Evolutionary conservation across 345 rosid species (phyloP).

Genomic region (Lumnitzera littorea): DNA sequence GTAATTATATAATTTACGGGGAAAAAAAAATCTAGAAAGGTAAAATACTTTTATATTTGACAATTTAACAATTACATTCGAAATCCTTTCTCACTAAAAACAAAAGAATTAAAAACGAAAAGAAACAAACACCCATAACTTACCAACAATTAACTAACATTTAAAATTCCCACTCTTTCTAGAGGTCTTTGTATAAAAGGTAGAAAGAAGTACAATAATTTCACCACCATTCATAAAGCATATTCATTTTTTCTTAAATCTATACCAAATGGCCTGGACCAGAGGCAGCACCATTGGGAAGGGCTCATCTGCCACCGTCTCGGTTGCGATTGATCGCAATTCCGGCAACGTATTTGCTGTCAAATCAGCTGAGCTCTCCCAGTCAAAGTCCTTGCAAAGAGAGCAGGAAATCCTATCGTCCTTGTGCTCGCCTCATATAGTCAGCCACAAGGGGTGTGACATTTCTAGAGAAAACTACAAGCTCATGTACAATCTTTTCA

Average conservation of each 20-base stretch:
- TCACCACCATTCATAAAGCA: neutral
- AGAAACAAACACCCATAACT: too few relatives aligned
- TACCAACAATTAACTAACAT: too few relatives aligned
- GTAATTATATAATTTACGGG: too few relatives aligned
- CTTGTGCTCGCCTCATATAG: conserved; percentile 37
- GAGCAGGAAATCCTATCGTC: conserved; percentile 50
- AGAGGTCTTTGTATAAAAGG: too few relatives aligned
- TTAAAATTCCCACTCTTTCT: too few relatives aligned
- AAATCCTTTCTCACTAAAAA: too few relatives aligned
- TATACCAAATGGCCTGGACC: conserved; percentile 51
- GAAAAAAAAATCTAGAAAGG: too few relatives aligned
- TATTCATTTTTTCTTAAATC: neutral
- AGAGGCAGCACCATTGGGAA: conserved; percentile 57
- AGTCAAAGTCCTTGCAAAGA: conserved; percentile 41
- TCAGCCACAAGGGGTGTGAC: conserved; percentile 53
- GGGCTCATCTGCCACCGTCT: conserved; percentile 77
- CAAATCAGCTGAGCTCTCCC: conserved; percentile 43
- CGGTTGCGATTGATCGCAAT: conserved; percentile 27
- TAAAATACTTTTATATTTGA: too few relatives aligned
- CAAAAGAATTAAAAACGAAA: too few relatives aligned
- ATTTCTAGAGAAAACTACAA: conserved; percentile 26
- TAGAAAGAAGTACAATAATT: neutral
- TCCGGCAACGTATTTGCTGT: conserved; percentile 50
- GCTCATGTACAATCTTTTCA: conserved; percentile 43
- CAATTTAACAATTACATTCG: too few relatives aligned